phyloP scores from a whole-genome alignment of 2,329 filamentous ascomycete genomes.

The Colletotrichum lentis region DNA sequence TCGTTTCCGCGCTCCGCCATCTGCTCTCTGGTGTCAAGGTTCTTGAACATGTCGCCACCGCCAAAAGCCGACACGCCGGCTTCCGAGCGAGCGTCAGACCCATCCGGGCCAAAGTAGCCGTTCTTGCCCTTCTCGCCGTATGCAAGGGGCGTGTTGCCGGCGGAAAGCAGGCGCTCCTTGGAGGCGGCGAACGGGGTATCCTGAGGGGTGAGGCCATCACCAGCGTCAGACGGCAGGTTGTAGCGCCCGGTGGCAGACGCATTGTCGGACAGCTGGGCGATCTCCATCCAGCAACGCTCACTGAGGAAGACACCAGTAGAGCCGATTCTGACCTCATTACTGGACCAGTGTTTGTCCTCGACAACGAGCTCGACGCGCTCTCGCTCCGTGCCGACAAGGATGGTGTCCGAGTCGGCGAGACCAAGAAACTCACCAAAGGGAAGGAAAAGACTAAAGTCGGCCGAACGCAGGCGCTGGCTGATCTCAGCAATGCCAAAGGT shows the following conservation, averaged over 20 bases:
- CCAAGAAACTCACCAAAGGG: slow-evolving; percentile 96
- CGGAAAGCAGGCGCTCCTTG: slow-evolving; percentile 66
- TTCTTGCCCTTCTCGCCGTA: slow-evolving; percentile 79
- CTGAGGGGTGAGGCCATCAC: slow-evolving; percentile 67
- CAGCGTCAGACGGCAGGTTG: slow-evolving; percentile 65
- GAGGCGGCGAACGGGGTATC: slow-evolving; percentile 69
- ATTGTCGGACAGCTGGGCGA: slow-evolving; percentile 77
- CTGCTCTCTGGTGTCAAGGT: slow-evolving; percentile 90
- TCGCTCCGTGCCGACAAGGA: slow-evolving; percentile 88
- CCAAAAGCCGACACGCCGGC: slow-evolving; percentile 91
- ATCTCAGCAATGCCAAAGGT: slow-evolving; percentile 97
- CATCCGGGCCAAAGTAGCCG: slow-evolving; percentile 81
- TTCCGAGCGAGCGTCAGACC: slow-evolving; percentile 86
- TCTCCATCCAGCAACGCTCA: slow-evolving; percentile 93
- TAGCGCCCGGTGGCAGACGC: slow-evolving; percentile 63
- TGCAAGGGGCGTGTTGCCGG: slow-evolving; percentile 64
- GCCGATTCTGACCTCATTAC: slow-evolving; percentile 88
- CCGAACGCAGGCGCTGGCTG: slow-evolving; percentile 88
- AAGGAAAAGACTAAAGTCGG: slow-evolving; percentile 94
- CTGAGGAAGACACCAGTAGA: slow-evolving; percentile 95
- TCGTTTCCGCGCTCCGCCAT: slow-evolving; percentile 96
- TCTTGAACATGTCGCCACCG: slow-evolving; percentile 96
- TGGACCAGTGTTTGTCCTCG: slow-evolving; percentile 90
- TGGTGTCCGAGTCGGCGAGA: slow-evolving; percentile 81
- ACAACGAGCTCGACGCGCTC: slow-evolving; percentile 93